A percentile compares a stretch with the other conserved stretches of the same genome.
Evolutionary conservation across 2,329 filamentous ascomycete genomes (phyloP).

Genomic region (Fusarium luffae): DNA sequence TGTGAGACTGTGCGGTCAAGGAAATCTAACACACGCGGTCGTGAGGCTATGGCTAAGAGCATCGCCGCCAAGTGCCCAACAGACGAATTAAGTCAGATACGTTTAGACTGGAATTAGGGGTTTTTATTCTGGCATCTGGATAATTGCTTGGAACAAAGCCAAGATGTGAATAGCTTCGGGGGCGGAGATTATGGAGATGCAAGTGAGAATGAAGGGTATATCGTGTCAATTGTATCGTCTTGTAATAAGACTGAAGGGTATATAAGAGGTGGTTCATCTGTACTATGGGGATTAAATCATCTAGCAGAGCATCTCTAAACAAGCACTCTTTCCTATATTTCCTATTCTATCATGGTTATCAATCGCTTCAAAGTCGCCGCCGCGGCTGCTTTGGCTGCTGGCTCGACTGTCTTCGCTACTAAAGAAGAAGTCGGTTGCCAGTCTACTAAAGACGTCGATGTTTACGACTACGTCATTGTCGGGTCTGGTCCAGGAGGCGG

Average conservation of each 20-base stretch:
- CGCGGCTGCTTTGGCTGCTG: background rate
- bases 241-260: rapidly evolving
- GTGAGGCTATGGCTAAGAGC: background rate
- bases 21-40: background rate
- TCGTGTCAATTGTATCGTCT: background rate
- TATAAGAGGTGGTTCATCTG: background rate
- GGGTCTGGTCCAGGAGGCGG: constrained; percentile 5
- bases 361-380: background rate
- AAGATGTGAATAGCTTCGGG: background rate
- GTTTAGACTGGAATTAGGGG: too few relatives aligned
- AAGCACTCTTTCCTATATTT: too few relatives aligned
- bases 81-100: background rate
- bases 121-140: too few relatives aligned
- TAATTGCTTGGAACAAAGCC: background rate
- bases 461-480: constrained; percentile 15
- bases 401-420: background rate
- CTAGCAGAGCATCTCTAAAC: background rate
- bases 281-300: background rate
- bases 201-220: background rate
- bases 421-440: background rate
- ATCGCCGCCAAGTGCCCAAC: background rate
- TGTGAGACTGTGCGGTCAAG: background rate
- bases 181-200: background rate
- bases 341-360: background rate
- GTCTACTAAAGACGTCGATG: background rate